Conservation (phyloP, 306 rosid genomes). For the Medicago ruthenica region DNA sequence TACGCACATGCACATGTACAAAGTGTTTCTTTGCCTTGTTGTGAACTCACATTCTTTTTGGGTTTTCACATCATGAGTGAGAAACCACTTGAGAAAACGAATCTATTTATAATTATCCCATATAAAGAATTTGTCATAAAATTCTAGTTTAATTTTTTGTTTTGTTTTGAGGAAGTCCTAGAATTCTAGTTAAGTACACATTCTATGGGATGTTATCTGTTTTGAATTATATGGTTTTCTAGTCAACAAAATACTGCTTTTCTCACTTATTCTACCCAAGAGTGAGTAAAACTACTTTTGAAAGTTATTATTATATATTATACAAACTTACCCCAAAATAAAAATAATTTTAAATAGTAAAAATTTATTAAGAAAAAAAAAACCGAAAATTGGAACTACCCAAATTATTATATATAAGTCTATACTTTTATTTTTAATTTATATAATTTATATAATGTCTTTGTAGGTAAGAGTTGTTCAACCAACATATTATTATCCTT, state of each 20-base stretch:
- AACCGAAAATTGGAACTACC: neutral
- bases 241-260: neutral
- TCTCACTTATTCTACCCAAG: too few species aligned
- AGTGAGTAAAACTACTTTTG: neutral
- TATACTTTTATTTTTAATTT: too few species aligned
- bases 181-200: neutral
- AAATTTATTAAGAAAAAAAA: too few species aligned
- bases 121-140: neutral
- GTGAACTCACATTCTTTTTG: constrained; percentile 6
- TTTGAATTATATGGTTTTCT: neutral
- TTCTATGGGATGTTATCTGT: neutral
- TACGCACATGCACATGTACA: constrained; percentile 23
- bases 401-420: neutral
- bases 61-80: constrained; percentile 6
- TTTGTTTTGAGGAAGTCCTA: too few species aligned
- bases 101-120: neutral
- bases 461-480: constrained; percentile 30
- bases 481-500: constrained; percentile 14
- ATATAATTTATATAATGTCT: neutral
- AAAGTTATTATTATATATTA: neutral
- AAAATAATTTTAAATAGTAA: too few species aligned
- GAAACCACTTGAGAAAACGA: neutral
- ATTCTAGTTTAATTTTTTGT: neutral
- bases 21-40: constrained; percentile 6
- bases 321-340: neutral